Evolutionary conservation across 1,284 basidiomycete species (phyloP), one percentile per base, ranked within the genome.

Genomic region (Cronartium quercuum): DNA sequence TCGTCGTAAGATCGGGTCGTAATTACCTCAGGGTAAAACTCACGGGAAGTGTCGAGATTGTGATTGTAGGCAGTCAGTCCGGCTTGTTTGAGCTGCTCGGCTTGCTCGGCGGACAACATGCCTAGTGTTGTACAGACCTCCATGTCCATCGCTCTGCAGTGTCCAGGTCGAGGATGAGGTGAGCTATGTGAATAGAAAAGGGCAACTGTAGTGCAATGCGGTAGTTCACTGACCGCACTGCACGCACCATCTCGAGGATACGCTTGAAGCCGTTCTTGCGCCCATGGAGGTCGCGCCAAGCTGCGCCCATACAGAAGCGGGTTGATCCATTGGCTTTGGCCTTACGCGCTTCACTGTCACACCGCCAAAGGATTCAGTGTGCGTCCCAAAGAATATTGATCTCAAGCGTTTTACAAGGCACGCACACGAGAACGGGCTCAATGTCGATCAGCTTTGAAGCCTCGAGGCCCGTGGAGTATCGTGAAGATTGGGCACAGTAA

Each of bases 51-150:
- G 83, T 98, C 95, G 76, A 98, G 87, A 83, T 98, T 98, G 83
- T 98, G 95, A 83, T 98, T 98, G 84, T 98, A 98, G 0, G 95
- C 95, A 58, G 94, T 97, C 80, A 98, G 83, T 57, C 95, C 95
- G 58, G 95, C 95, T 83, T 94, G 89, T 83, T 98, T 98, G 78
- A 98, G 86, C 78, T 89, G 88, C 77, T 84, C 85, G n/a, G 95
- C 95, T 83, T 98, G 95, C 76, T 95, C 93, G 29, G 93, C 89
- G 2, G 89, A 88, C 61, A 98, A 85, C 95, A 98, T 98, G 68
- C 95, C 95, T 41, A 98, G 87, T 5, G 95, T 98, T 29, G 95
- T 98, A 85, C 95, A 98, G 42, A 98, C 95, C 85, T 83, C 83
- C 82, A 84, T 83, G 47, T 82, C 83, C 79, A 83, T 81, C 1